Base-by-base conservation (phyloP, 2,329 filamentous ascomycete species). In the Fusarium sp. region DNA sequence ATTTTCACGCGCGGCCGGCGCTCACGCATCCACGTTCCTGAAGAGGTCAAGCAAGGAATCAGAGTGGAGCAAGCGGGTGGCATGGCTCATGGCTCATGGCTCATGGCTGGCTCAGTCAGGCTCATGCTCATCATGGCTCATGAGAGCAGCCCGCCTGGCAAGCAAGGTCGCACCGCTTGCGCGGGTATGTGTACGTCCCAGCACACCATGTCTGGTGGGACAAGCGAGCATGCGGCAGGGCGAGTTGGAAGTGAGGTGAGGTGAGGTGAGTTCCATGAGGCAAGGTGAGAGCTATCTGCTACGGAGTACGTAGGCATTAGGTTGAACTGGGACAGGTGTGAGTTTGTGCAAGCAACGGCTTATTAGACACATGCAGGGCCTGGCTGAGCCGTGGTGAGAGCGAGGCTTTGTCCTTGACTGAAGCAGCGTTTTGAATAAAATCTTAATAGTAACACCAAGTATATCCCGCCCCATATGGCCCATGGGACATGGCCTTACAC, bases 11-110 rank as follows among this genome's bases (percentile, higher is more conserved):
- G 62, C 67, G 59, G 67, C 67, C 67, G 46, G 62, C 41, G 55
- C 48, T 64, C 68, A 69, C 61, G 41, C 66, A 65, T 66, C 71
- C 63, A 68, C 61, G 69, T 75, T 73, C 69, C 73, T 73, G 63
- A 70, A 73, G 57, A 53, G 64, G 66, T 16, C 59, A 73, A 74
- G 73, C 73, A 73, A 72, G 71, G 65, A 73, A 67, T 68, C 54
- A 30, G 31, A 58, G 69, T 75, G 73, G 73, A 58, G 62, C 64
- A 62, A 61, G 62, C 64, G 65, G 62, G n/a, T 37, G 60, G 53
- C 48, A 70, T 70, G 53, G 59, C 65, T 56, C 54, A 70, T 66
- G 57, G 53, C 66, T 70, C 54, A 70, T 70, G 67, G 57, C 57
- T 60, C 57, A 59, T 59, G 56, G n/a, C n/a, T n/a, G n/a, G n/a